These are phyloP conservation scores for Malbranchea zuffiana DNA, from an alignment of 2,329 filamentous ascomycete species.

Conservation along the genomic window DNA sequence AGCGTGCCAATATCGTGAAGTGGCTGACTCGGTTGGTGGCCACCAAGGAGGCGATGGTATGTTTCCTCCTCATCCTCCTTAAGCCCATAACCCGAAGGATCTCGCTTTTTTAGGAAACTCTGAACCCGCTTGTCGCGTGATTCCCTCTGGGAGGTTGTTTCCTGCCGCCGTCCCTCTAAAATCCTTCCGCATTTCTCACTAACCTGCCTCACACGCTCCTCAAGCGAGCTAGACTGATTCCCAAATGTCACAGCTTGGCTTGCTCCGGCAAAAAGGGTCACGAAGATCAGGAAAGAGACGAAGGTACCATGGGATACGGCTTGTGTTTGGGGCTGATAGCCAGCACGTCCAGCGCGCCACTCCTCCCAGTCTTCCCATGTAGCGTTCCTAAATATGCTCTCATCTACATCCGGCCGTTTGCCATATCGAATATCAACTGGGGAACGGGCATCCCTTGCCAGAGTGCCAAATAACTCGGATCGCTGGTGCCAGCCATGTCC, in stretches of 20 bases:
- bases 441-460: conserved; percentile 1
- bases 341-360: conserved; percentile 52
- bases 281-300: conserved; percentile 56
- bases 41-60: conserved; percentile 28
- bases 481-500: conserved; percentile 65
- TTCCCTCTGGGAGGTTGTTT: conserved; percentile 38
- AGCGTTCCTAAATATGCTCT: conserved; percentile 57
- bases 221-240: conserved; percentile 48
- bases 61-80: conserved; percentile 35
- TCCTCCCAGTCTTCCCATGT: conserved; percentile 98
- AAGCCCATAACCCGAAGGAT: conserved; percentile 42
- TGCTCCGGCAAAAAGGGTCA: conserved; percentile 59
- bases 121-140: conserved; percentile 56
- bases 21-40: conserved; percentile 9
- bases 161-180: conserved; percentile 44
- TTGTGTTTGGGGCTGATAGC: conserved; percentile 9
- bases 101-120: conserved; percentile 63
- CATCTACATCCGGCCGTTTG: conserved; percentile 30
- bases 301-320: conserved; percentile 68
- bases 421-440: conserved; percentile 6
- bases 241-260: conserved; percentile 62
- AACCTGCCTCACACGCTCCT: conserved; percentile 56
- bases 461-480: conserved; percentile 16
- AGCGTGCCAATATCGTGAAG: conserved; percentile 6
- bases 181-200: conserved; percentile 53